These are phyloP conservation scores for Annulohypoxylon bovei DNA, from an alignment of 495 filamentous ascomycete species.

Conservation along the genomic window DNA sequence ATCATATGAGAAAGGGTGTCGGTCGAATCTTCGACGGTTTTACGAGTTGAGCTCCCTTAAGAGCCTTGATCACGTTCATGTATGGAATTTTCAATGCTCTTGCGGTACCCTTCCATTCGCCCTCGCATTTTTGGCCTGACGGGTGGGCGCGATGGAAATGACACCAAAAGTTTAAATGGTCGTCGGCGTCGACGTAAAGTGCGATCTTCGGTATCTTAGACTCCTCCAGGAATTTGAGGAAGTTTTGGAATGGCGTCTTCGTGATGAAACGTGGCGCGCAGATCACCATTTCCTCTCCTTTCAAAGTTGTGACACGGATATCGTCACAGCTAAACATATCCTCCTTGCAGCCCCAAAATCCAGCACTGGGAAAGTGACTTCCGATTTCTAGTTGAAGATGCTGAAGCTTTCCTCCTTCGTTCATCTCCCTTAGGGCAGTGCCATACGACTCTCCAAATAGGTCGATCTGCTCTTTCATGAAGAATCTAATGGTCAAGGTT, in stretches of 20 bases:
- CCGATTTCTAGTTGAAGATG: slow-evolving; percentile 33
- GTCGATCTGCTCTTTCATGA: slow-evolving; percentile 23
- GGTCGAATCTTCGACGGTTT: not conserved
- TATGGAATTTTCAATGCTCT: slow-evolving; percentile 13
- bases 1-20: not conserved
- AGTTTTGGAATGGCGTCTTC: slow-evolving; percentile 26
- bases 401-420: slow-evolving; percentile 33
- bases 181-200: slow-evolving; percentile 23
- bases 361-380: slow-evolving; percentile 25
- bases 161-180: slow-evolving; percentile 32
- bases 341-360: slow-evolving; percentile 36
- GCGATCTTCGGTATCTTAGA: slow-evolving; percentile 17
- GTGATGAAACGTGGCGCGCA: slow-evolving; percentile 20
- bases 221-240: slow-evolving; percentile 28
- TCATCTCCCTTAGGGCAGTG: slow-evolving; percentile 31
- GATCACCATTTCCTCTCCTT: slow-evolving; percentile 6
- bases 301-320: slow-evolving; percentile 1
- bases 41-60: slow-evolving; percentile 18
- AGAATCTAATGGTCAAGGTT: slow-evolving; percentile 33
- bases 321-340: slow-evolving; percentile 15
- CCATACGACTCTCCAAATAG: slow-evolving; percentile 32
- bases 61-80: slow-evolving; percentile 1
- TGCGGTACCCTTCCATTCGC: slow-evolving; percentile 12
- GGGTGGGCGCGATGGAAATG: slow-evolving; percentile 21
- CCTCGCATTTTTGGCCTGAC: slow-evolving; percentile 9